Evolutionary conservation across 768 basidiomycete genomes (phyloP).

Genomic region (Cystobasidium tubakii): DNA sequence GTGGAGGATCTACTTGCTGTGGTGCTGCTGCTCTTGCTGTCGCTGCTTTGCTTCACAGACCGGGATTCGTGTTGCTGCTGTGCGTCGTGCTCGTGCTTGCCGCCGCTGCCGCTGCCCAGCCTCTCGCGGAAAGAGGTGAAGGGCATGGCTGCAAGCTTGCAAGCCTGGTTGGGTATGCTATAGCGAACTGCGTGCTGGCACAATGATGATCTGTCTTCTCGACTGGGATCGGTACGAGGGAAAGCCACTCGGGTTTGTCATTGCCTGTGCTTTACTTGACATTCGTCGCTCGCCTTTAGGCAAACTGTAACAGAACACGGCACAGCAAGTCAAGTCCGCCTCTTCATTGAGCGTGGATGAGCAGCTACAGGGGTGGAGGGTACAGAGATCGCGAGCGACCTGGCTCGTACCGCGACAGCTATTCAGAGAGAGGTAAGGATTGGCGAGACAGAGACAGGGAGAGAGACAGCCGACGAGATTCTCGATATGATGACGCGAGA

Average conservation of each 20-base stretch:
- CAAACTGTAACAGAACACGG: not conserved
- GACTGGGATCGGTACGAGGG: not conserved
- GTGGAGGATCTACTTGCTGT: not conserved
- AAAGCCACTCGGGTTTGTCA: not conserved
- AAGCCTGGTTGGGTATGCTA: no score
- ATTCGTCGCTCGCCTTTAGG: not conserved
- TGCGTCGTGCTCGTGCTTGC: not conserved
- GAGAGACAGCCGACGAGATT: conserved; percentile 18
- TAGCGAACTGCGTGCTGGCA: no score
- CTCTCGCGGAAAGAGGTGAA: conserved; percentile 3
- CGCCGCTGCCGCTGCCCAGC: conserved; percentile 10
- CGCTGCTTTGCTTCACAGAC: not conserved
- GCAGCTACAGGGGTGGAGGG: not conserved
- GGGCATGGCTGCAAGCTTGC: not conserved
- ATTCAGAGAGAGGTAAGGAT: conserved; percentile 9
- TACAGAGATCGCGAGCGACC: conserved; percentile 23
- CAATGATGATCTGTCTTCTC: no score
- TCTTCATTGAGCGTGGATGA: not conserved
- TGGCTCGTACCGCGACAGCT: not conserved
- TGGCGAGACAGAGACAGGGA: conserved; percentile 30
- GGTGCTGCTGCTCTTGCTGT: not conserved
- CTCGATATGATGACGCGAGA: not conserved
- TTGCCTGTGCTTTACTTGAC: no score
- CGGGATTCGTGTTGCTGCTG: not conserved
- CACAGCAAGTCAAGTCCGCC: no score